Evolutionary conservation across 2,329 filamentous ascomycete genomes (phyloP).

Genomic region (Juglanconis sp.): DNA sequence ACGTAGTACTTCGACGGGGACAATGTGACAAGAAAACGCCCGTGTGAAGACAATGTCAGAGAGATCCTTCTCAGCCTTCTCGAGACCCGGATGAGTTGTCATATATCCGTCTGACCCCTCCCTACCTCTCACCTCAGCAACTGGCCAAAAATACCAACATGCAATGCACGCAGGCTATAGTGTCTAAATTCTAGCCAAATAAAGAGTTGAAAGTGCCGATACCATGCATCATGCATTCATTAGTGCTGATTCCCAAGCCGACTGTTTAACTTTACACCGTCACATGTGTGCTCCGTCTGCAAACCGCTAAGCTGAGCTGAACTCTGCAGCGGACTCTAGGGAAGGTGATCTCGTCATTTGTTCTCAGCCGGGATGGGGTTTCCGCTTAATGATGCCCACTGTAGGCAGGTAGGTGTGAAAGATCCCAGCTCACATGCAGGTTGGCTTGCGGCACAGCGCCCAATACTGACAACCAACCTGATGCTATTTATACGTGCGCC

Average conservation of each 20-base stretch:
- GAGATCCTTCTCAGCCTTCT: not conserved
- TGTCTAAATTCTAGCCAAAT: not conserved
- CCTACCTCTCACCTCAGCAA: not conserved
- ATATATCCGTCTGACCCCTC: not conserved
- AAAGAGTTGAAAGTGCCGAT: not conserved
- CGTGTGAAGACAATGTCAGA: too few relatives aligned
- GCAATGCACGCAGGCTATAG: not conserved
- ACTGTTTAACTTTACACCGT: not conserved
- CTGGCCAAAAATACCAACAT: not conserved
- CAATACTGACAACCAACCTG: not conserved
- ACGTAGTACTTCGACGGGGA: not conserved
- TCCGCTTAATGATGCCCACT: too few relatives aligned
- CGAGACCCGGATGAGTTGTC: not conserved
- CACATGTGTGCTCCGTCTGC: not conserved
- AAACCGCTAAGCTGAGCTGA: not conserved
- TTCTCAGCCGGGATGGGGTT: too few relatives aligned
- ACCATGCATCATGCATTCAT: not conserved
- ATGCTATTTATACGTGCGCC: not conserved
- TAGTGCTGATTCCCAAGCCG: conserved; percentile 4
- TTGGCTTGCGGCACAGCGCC: not conserved
- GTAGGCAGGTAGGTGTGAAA: not conserved
- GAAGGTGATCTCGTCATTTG: too few relatives aligned
- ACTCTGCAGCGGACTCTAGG: not conserved
- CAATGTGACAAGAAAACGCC: not conserved
- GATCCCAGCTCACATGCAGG: not conserved